Evolutionary conservation across 352 stramenopile species (phyloP).

Genomic region (Phytophthora kernoviae): DNA sequence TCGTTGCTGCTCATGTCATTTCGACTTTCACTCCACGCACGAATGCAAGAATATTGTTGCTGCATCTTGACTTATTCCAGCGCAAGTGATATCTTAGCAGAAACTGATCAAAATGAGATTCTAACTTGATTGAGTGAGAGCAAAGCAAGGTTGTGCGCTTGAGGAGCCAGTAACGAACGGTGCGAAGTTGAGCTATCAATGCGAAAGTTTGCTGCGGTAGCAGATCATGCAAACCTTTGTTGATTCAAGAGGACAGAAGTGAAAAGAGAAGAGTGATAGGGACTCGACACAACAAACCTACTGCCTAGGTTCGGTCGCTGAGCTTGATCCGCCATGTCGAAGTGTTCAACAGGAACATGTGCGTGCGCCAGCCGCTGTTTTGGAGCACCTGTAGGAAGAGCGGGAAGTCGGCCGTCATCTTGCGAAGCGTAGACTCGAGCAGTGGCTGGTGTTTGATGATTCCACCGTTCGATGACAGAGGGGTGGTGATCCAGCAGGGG

Average conservation of each 20-base stretch:
- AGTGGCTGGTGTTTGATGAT: conserved; percentile 31
- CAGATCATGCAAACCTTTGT: too few relatives aligned
- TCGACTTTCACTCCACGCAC: too few relatives aligned
- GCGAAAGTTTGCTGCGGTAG: too few relatives aligned
- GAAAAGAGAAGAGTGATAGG: not conserved
- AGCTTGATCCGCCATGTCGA: conserved; percentile 70
- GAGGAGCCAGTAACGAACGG: too few relatives aligned
- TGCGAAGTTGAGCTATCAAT: too few relatives aligned
- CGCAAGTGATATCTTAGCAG: too few relatives aligned
- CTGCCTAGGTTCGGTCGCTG: conserved; percentile 39
- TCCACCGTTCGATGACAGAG: conserved; percentile 19
- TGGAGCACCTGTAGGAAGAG: conserved; percentile 70
- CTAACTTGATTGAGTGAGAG: too few relatives aligned
- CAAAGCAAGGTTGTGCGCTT: too few relatives aligned
- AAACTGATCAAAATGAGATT: too few relatives aligned
- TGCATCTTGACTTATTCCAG: too few relatives aligned
- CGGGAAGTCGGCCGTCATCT: conserved; percentile 62
- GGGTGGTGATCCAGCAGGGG: conserved; percentile 8
- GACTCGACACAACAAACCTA: not conserved
- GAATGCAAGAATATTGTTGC: too few relatives aligned
- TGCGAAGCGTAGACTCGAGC: conserved; percentile 49
- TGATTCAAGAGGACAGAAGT: not conserved
- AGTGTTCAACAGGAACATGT: conserved; percentile 78
- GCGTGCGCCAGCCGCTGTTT: conserved; percentile 66
- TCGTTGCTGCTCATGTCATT: too few relatives aligned